phyloP scores from a whole-genome alignment of 2,329 filamentous ascomycete genomes.

The Penicillium sp. region DNA sequence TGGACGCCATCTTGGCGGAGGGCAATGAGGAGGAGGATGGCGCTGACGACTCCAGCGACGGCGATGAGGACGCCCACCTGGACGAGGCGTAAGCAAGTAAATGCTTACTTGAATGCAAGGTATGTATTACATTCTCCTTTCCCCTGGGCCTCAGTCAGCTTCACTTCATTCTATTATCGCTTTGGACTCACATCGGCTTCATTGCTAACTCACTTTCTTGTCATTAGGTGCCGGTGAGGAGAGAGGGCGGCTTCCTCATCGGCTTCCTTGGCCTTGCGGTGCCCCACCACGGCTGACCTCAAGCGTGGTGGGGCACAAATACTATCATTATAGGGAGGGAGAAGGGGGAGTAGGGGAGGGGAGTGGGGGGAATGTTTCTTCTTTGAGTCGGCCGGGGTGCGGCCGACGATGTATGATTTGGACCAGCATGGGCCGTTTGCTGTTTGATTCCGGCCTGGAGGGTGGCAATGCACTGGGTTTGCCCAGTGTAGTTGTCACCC shows the following conservation, averaged over 20 bases:
- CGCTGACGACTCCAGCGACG: background rate
- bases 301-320: background rate
- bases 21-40: background rate
- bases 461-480: background rate
- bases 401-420: background rate
- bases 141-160: background rate
- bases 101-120: background rate
- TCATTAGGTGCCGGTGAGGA: background rate
- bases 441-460: background rate
- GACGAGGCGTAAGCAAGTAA: background rate
- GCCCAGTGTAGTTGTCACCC: background rate
- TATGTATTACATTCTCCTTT: background rate
- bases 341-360: background rate
- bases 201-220: background rate
- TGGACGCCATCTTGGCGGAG: background rate
- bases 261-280: background rate
- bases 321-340: background rate
- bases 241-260: background rate
- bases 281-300: background rate
- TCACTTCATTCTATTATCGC: background rate
- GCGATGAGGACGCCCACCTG: background rate
- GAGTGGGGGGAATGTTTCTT: background rate
- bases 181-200: background rate
- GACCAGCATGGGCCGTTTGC: background rate
- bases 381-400: background rate